phyloP scores from a whole-genome alignment of 2,329 filamentous ascomycete genomes.

The Domatiomyces catenatus region DNA sequence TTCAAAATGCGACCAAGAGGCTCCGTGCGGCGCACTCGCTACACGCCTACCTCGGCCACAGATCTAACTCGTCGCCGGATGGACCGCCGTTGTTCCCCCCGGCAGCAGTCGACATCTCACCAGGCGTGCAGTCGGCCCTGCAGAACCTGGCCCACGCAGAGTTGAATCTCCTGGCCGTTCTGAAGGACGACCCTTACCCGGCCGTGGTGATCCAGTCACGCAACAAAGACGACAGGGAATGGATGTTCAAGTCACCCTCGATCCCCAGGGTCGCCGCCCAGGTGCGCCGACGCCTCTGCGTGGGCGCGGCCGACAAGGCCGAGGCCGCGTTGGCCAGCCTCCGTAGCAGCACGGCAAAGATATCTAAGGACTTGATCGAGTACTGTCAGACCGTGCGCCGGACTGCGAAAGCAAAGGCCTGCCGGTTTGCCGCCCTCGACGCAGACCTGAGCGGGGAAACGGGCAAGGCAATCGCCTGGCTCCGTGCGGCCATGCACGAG shows the following conservation, averaged over 20 bases:
- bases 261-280: conserved; percentile 80
- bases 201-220: conserved; percentile 64
- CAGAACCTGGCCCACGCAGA: conserved; percentile 59
- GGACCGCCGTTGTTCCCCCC: conserved; percentile 22
- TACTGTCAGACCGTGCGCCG: conserved; percentile 64
- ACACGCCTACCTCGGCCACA: conserved; percentile 47
- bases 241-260: conserved; percentile 87
- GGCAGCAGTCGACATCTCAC: conserved; percentile 31
- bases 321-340: conserved; percentile 48
- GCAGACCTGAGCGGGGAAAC: conserved; percentile 68
- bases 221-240: conserved; percentile 73
- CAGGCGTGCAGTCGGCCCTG: conserved; percentile 28
- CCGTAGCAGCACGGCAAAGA: conserved; percentile 29
- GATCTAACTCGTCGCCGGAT: conserved; percentile 33
- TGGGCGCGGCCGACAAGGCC: conserved; percentile 79
- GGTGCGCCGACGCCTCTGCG: conserved; percentile 71
- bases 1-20: conserved; percentile 59
- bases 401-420: conserved; percentile 68
- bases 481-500: conserved; percentile 56
- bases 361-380: conserved; percentile 50
- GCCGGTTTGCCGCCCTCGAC: conserved; percentile 79
- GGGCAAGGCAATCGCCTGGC: conserved; percentile 75
- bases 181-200: conserved; percentile 91
- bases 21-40: conserved; percentile 66
- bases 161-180: conserved; percentile 72